Evolutionary conservation across 441 rosid genomes (phyloP).

Genomic region (Omphalea diandra): DNA sequence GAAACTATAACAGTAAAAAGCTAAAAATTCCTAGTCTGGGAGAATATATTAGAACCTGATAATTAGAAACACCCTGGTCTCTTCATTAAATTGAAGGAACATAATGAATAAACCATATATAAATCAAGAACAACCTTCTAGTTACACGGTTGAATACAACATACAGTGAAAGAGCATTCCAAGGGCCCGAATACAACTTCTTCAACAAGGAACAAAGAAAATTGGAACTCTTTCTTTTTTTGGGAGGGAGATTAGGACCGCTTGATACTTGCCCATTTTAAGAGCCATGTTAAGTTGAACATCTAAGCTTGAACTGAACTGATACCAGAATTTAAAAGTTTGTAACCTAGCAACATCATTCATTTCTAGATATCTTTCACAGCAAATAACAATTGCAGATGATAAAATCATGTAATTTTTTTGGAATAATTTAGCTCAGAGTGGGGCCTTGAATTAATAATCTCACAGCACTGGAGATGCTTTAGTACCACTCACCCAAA

Average conservation of each 20-base stretch:
- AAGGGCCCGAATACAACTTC: neutral
- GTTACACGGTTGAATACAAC: neutral
- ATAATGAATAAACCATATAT: neutral
- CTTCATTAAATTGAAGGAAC: neutral
- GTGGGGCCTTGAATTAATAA: no score
- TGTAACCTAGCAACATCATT: neutral
- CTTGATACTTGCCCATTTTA: no score
- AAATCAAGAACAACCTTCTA: neutral
- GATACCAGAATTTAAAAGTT: neutral
- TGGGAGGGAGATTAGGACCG: no score
- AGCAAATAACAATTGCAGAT: neutral
- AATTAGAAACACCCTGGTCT: neutral
- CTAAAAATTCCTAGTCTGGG: neutral
- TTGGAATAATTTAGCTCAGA: no score
- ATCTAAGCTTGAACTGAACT: neutral
- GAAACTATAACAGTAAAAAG: no score
- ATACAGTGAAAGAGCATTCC: neutral
- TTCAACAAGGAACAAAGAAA: neutral
- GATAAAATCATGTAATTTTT: no score
- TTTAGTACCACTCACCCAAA: no score
- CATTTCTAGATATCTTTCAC: neutral
- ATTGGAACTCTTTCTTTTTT: no score
- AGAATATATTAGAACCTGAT: neutral
- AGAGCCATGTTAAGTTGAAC: no score
- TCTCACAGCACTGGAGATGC: no score